Conservation (phyloP, 2,329 filamentous ascomycete genomes). For the Whalleya microplaca region DNA sequence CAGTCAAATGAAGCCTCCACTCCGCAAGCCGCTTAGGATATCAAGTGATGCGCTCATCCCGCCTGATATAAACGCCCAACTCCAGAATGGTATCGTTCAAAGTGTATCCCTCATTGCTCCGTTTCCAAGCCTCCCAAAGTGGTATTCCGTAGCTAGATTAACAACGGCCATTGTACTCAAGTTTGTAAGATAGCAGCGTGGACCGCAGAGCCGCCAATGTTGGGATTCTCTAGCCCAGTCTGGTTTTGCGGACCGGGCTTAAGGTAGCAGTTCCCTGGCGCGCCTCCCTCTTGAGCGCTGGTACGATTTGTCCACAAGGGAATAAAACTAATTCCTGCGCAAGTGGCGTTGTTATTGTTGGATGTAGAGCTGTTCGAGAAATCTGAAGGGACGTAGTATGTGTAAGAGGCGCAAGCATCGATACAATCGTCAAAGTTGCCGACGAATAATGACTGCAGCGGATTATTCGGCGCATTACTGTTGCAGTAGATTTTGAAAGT, state of each 20-base stretch:
- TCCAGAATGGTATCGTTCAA: slow-evolving; percentile 23
- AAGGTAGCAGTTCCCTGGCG: slow-evolving; percentile 51
- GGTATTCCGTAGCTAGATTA: slow-evolving; percentile 10
- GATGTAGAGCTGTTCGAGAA: slow-evolving; percentile 30
- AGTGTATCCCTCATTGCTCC: slow-evolving; percentile 2
- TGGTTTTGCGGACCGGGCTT: slow-evolving; percentile 44
- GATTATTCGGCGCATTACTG: slow-evolving; percentile 42
- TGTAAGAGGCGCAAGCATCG: slow-evolving; percentile 50
- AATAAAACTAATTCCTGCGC: slow-evolving; percentile 46
- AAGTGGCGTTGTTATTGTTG: slow-evolving; percentile 41
- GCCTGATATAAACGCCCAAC: slow-evolving; percentile 16
- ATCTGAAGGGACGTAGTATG: slow-evolving; percentile 34
- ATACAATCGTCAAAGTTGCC: slow-evolving; percentile 50
- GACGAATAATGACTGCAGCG: slow-evolving; percentile 47
- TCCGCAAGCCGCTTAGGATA: too few species aligned
- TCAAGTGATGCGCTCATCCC: too few species aligned
- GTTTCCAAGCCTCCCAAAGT: slow-evolving; percentile 9
- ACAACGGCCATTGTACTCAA: neutral
- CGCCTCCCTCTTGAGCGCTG: slow-evolving; percentile 36
- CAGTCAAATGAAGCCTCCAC: too few species aligned
- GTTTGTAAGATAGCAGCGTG: slow-evolving; percentile 42
- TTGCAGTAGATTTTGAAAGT: slow-evolving; percentile 50
- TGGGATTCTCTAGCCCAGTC: slow-evolving; percentile 34
- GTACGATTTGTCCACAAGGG: slow-evolving; percentile 47
- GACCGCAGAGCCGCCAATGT: slow-evolving; percentile 39